These are phyloP conservation scores for Cylindricascospora bacillispora DNA, from an alignment of 1,139 yeast species.

Conservation along the genomic window DNA sequence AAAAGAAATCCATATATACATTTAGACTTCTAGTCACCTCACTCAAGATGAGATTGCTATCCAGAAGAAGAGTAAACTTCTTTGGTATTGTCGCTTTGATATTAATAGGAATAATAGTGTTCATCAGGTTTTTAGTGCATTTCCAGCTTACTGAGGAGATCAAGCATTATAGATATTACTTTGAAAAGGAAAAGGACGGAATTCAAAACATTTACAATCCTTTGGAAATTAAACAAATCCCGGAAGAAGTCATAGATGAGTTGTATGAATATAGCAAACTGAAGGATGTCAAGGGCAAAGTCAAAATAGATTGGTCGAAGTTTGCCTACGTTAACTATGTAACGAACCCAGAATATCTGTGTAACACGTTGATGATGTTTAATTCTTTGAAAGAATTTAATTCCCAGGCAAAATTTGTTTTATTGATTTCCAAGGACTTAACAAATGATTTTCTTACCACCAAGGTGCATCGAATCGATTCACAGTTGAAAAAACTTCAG, in stretches of 20 bases:
- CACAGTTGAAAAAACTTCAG: slow-evolving; percentile 8
- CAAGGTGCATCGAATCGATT: slow-evolving; percentile 4
- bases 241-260: slow-evolving; percentile 18
- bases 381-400: slow-evolving; percentile 25
- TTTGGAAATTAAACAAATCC: slow-evolving; percentile 24
- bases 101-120: slow-evolving; percentile 6
- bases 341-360: slow-evolving; percentile 31
- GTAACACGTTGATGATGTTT: slow-evolving; percentile 34
- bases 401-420: slow-evolving; percentile 31
- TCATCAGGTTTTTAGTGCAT: slow-evolving; percentile 14
- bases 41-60: slow-evolving; percentile 11
- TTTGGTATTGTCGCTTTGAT: slow-evolving; percentile 6
- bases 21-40: too few species aligned
- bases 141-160: slow-evolving; percentile 23
- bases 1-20: too few species aligned
- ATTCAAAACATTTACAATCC: slow-evolving; percentile 19
- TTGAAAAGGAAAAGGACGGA: slow-evolving; percentile 18
- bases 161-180: slow-evolving; percentile 18
- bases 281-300: slow-evolving; percentile 6
- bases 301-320: slow-evolving; percentile 26
- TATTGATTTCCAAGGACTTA: slow-evolving; percentile 25
- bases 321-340: slow-evolving; percentile 39
- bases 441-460: slow-evolving; percentile 7
- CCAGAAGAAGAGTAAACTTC: slow-evolving; percentile 15
- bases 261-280: slow-evolving; percentile 10